Percentiles rank a stretch among this genome's conserved stretches.
phyloP scores from a whole-genome alignment of 2,329 filamentous ascomycete species.

The Fusarium nelsonii region DNA sequence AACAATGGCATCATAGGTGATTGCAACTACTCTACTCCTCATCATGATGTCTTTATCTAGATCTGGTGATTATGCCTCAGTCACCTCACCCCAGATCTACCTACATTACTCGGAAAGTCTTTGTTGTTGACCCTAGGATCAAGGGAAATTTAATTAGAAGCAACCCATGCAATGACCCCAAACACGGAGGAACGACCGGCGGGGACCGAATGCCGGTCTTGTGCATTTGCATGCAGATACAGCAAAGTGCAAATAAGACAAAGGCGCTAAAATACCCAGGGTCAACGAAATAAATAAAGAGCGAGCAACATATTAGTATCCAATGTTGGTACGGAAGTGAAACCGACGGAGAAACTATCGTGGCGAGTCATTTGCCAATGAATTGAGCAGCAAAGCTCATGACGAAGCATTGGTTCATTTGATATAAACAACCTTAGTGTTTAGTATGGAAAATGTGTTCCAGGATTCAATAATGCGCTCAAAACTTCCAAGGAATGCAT shows the following conservation, averaged over 20 bases:
- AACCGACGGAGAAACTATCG: constrained; percentile 23
- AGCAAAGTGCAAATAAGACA: constrained; percentile 32
- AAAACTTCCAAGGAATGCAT: constrained; percentile 24
- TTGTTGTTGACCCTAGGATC: constrained; percentile 1
- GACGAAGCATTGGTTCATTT: constrained; percentile 4
- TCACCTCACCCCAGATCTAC: not conserved
- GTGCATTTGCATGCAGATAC: constrained; percentile 44
- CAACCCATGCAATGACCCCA: constrained; percentile 12
- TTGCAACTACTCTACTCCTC: not conserved
- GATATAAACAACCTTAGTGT: not conserved
- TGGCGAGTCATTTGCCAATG: constrained; percentile 37
- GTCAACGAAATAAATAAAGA: not conserved
- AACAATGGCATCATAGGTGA: not conserved
- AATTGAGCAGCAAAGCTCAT: not conserved
- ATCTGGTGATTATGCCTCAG: not conserved
- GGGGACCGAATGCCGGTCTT: constrained; percentile 46
- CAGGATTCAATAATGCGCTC: not conserved
- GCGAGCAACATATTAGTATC: not conserved
- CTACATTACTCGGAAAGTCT: not conserved
- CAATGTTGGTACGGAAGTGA: constrained; percentile 21
- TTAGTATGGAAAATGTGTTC: not conserved
- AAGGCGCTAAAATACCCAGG: constrained; percentile 31
- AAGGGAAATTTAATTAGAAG: constrained; percentile 10
- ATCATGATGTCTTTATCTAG: not conserved
- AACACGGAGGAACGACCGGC: constrained; percentile 36